phyloP scores from a whole-genome alignment of 768 basidiomycete genomes.

The Lactifluus volemus region DNA sequence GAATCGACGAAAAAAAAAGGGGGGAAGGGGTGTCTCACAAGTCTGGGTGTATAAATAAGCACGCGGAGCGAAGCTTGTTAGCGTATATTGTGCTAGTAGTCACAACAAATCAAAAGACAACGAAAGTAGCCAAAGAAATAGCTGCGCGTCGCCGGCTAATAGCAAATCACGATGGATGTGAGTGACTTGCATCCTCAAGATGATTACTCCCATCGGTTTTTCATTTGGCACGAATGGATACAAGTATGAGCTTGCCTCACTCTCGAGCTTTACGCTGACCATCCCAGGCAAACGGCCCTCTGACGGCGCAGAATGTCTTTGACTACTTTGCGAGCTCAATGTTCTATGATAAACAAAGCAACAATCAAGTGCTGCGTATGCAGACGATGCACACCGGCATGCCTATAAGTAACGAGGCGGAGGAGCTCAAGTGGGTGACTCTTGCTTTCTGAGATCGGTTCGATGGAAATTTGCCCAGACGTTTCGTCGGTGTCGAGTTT shows the following conservation, averaged over 20 bases:
- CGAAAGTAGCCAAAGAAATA: no score
- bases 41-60: neutral
- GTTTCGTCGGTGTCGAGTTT: slow-evolving; percentile 84
- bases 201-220: slow-evolving; percentile 75
- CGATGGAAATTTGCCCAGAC: slow-evolving; percentile 34
- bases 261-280: neutral
- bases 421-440: slow-evolving; percentile 68
- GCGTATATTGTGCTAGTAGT: neutral
- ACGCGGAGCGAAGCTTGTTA: neutral
- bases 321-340: slow-evolving; percentile 87
- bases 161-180: slow-evolving; percentile 33
- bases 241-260: slow-evolving; percentile 36
- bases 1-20: slow-evolving; percentile 23
- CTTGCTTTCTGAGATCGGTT: neutral
- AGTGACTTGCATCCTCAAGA: slow-evolving; percentile 70
- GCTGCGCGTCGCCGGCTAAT: no score
- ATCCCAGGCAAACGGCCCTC: slow-evolving; percentile 61
- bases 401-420: slow-evolving; percentile 69
- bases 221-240: slow-evolving; percentile 90
- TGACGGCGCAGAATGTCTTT: slow-evolving; percentile 71
- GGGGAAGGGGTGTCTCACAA: no score
- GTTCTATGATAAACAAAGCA: slow-evolving; percentile 93
- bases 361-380: slow-evolving; percentile 89
- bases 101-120: neutral
- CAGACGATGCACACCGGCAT: slow-evolving; percentile 84